Conservation (phyloP, 1,284 basidiomycete genomes). For the Puccinia novopanici region DNA sequence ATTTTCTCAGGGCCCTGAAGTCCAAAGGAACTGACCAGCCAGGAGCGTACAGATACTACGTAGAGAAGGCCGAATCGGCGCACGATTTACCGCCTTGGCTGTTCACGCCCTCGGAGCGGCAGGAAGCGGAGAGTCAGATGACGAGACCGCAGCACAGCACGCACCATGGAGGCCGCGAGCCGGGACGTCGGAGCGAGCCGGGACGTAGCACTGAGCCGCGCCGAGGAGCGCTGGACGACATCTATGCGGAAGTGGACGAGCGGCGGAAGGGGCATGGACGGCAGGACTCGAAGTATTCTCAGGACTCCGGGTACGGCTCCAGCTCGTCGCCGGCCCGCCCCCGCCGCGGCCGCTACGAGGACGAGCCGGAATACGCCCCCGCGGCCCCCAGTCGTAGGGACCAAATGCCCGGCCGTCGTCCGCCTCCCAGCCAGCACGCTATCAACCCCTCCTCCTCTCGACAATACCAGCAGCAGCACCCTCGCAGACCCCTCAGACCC, state of each 20-base stretch:
- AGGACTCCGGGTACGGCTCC: constrained; percentile 46
- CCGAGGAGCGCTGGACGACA: constrained; percentile 8
- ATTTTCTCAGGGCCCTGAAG: neutral
- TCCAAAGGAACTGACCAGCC: neutral
- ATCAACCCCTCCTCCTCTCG: neutral
- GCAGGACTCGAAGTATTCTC: constrained; percentile 26
- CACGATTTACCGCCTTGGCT: constrained; percentile 48
- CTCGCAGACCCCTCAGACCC: neutral
- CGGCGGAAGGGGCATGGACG: neutral
- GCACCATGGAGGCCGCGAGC: neutral
- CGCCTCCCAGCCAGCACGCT: neutral
- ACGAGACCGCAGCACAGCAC: neutral
- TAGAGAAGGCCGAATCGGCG: constrained; percentile 35
- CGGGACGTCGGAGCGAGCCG: neutral
- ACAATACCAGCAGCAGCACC: neutral
- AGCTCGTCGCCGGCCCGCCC: constrained; percentile 1
- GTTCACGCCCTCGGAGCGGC: constrained; percentile 28
- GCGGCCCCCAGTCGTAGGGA: neutral
- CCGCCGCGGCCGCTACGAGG: neutral
- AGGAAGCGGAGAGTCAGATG: neutral
- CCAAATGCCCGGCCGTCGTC: neutral
- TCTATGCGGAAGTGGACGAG: constrained; percentile 18
- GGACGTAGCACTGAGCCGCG: neutral
- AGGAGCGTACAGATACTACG: constrained; percentile 17
- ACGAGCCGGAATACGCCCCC: neutral